A percentile compares a stretch with the other conserved stretches of the same genome.
Evolutionary conservation across 2,329 filamentous ascomycete species (phyloP).

Genomic region (Fusarium aywerte): DNA sequence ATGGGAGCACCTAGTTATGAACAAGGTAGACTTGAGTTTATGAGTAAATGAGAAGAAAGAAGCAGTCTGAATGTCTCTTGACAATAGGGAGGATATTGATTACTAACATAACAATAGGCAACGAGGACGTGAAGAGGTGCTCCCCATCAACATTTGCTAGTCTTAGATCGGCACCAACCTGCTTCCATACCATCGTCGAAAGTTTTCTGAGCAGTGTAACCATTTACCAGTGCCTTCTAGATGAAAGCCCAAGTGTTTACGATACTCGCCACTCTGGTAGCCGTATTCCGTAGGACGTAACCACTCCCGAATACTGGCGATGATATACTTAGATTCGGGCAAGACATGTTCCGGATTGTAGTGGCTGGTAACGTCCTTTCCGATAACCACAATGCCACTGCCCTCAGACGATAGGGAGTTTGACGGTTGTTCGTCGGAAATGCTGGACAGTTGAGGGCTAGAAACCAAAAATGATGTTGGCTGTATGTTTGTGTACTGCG

Average conservation of each 20-base stretch:
- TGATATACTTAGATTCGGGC: conserved; percentile 39
- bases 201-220: conserved; percentile 13
- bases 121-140: conserved; percentile 28
- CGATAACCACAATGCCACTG: conserved; percentile 25
- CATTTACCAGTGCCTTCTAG: conserved; percentile 29
- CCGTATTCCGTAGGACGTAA: conserved; percentile 35
- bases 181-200: conserved; percentile 20
- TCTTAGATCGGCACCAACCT: conserved; percentile 42
- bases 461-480: neutral
- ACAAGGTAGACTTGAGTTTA: too few relatives aligned
- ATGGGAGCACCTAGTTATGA: too few relatives aligned
- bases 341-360: conserved; percentile 50
- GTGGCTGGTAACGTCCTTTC: conserved; percentile 43
- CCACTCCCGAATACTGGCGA: conserved; percentile 41
- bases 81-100: neutral
- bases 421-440: neutral
- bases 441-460: neutral
- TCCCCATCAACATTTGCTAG: conserved; percentile 11
- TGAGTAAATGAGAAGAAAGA: too few relatives aligned
- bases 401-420: conserved; percentile 1
- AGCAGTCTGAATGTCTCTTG: neutral
- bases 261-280: conserved; percentile 32
- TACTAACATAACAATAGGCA: neutral
- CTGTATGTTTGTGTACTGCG: neutral
- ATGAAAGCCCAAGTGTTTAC: conserved; percentile 31